A percentile compares a stretch with the other conserved stretches of the same genome.
These are phyloP conservation scores for Mycena polygramma DNA, from an alignment of 768 basidiomycete species.

Conservation along the genomic window DNA sequence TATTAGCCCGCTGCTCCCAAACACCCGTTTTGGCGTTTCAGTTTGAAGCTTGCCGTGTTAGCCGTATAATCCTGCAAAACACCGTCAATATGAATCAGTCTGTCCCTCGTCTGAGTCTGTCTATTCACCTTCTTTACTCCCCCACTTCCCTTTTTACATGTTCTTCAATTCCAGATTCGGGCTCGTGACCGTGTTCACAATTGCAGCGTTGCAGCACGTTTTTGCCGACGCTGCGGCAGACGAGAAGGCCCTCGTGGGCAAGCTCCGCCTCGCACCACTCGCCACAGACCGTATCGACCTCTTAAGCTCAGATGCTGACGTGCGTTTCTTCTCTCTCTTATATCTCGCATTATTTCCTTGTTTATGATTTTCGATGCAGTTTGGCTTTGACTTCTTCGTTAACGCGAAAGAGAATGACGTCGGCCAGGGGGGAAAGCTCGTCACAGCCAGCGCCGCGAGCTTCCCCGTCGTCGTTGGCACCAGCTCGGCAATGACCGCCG, in stretches of 20 bases:
- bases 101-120: too few relatives aligned
- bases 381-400: slow-evolving; percentile 37
- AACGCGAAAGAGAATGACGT: slow-evolving; percentile 6
- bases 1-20: too few relatives aligned
- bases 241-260: slow-evolving; percentile 20
- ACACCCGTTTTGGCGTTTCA: too few relatives aligned
- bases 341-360: too few relatives aligned
- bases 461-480: slow-evolving; percentile 38
- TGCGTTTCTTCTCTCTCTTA: slow-evolving; percentile 4
- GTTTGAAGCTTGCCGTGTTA: too few relatives aligned
- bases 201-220: slow-evolving; percentile 7
- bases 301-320: slow-evolving; percentile 26
- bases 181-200: slow-evolving; percentile 26
- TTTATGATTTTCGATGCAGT: too few relatives aligned
- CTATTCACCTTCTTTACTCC: slow-evolving; percentile 26
- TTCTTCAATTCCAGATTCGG: slow-evolving; percentile 12
- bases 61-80: too few relatives aligned
- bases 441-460: slow-evolving; percentile 30
- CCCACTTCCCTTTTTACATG: slow-evolving; percentile 20
- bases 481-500: slow-evolving; percentile 35
- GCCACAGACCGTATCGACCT: slow-evolving; percentile 28
- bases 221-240: slow-evolving; percentile 22
- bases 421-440: slow-evolving; percentile 20
- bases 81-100: too few relatives aligned
- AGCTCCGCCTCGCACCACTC: slow-evolving; percentile 27